Conservation (phyloP, 352 stramenopile species). For the Thalassiosira mediterranea region DNA sequence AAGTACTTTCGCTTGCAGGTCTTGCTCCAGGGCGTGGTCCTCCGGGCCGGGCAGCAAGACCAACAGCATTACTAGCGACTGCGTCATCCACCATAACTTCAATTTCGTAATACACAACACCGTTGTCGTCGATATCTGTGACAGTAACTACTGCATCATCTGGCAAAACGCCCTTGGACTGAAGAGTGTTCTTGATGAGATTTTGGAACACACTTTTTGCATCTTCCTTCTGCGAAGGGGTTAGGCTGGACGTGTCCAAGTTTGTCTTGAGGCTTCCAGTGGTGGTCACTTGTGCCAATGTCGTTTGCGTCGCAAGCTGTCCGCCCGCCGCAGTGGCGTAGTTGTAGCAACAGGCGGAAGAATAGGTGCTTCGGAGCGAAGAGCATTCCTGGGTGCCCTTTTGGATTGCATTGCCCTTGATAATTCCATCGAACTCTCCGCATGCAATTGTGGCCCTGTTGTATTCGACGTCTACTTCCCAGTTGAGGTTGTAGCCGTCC, state of each 20-base stretch:
- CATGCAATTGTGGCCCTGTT: slow-evolving; percentile 54
- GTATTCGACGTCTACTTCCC: slow-evolving; percentile 65
- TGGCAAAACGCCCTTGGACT: slow-evolving; percentile 17
- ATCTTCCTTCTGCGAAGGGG: slow-evolving; percentile 34
- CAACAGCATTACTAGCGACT: not conserved
- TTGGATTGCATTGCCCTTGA: slow-evolving; percentile 44
- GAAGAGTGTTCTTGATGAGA: slow-evolving; percentile 20
- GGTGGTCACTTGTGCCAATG: slow-evolving; percentile 19
- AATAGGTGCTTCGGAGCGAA: slow-evolving; percentile 55
- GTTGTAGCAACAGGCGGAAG: slow-evolving; percentile 66
- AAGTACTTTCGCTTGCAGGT: not conserved
- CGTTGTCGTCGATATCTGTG: slow-evolving; percentile 25
- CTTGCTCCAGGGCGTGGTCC: not conserved
- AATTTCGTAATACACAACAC: slow-evolving; percentile 18
- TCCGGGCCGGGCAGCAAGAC: not conserved
- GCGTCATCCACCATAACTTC: not conserved
- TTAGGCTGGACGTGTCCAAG: slow-evolving; percentile 40
- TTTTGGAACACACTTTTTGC: slow-evolving; percentile 38
- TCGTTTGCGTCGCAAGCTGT: slow-evolving; percentile 10
- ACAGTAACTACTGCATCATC: slow-evolving; percentile 14
- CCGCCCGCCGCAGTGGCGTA: slow-evolving; percentile 49
- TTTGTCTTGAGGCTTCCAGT: slow-evolving; percentile 44
- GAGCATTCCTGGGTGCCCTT: slow-evolving; percentile 54
- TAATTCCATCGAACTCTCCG: slow-evolving; percentile 61
- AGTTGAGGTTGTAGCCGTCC: slow-evolving; percentile 63